Evolutionary conservation across 169 alveolate genomes (phyloP), one percentile per base, ranked within the genome.

Genomic region (Plasmodium cynomolgi): DNA sequence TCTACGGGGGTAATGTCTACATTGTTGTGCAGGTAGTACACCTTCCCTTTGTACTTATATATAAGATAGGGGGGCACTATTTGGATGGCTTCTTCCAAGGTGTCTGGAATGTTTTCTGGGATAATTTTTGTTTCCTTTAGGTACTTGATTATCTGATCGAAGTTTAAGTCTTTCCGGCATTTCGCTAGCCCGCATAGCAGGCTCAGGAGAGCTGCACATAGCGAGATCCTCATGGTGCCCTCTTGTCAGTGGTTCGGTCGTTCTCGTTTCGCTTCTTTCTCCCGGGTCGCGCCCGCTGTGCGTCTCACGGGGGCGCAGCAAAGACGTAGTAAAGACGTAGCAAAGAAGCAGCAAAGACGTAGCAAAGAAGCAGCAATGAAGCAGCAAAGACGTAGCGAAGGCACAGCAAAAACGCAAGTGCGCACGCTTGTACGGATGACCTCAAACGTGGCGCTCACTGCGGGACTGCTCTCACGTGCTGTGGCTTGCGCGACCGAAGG

Each of bases 1-100:
- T 20, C 56, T 37, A 39, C 23, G 20, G 75, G 80, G 4, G 82
- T 26, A n/a, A 62, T 44, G 17, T 90, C 94, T 1, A 80, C 83
- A 80, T 90, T 68, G 17, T 80, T 90, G 54, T 90, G 94, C 37
- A 90, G 34, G 56, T 80, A 81, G 47, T 80, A 90, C n/a, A 80
- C 34, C 54, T 47, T 90, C n/a, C 72, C 83, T 58, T 90, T 80
- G 41, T 80, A 90, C 31, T 80, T 90, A 54, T 90, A 90, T 6
- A 58, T 81, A 26, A 90, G 50, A 56, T 90, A 90, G 3, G 94
- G 94, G n/a, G 94, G 80, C 4, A 90, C 72, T 58, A 90, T 15
- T 31, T 74, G 34, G n/a, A 90, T 39, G 26, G 37, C 71, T 0
- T 80, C 83, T 79, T 79, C 83, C 47, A 90, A 37, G 3, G 26